Conservation (phyloP, 106 monocot genomes). For the Narthecium ossifragum region DNA sequence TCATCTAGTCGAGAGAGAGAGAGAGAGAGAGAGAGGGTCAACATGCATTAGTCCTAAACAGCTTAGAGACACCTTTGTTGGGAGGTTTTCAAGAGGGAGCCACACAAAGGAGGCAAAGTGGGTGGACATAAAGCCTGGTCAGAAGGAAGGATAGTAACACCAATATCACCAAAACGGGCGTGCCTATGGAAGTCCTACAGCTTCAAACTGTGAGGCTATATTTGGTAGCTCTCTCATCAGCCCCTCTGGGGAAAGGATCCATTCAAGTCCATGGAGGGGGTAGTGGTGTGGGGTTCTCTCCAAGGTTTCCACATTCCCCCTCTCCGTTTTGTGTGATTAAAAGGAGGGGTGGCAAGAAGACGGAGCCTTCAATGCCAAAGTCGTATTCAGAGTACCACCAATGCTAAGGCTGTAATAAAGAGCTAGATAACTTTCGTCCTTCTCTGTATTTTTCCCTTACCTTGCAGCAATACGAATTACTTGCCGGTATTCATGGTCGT, state of each 20-base stretch:
- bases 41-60: conserved; percentile 37
- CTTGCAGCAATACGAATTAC: too few relatives aligned
- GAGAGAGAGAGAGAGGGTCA: conserved; percentile 18
- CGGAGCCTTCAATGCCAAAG: conserved; percentile 41
- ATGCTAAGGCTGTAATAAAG: conserved; percentile 33
- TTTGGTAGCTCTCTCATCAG: background rate
- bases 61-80: conserved; percentile 22
- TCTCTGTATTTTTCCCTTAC: conserved; percentile 4
- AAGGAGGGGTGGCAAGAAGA: conserved; percentile 23
- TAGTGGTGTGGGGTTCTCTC: background rate
- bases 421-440: conserved; percentile 12
- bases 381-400: conserved; percentile 22
- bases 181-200: background rate
- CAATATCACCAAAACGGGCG: conserved; percentile 12
- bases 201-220: background rate
- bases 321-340: conserved; percentile 41
- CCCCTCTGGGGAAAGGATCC: conserved; percentile 5
- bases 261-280: conserved; percentile 10
- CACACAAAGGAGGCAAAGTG: background rate
- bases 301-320: conserved; percentile 34
- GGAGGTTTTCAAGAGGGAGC: background rate
- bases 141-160: conserved; percentile 8
- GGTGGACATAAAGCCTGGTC: background rate
- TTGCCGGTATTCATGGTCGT: too few relatives aligned
- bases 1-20: background rate